phyloP scores from a whole-genome alignment of 2,329 filamentous ascomycete species.

The Neopestalotiopsis sp. region DNA sequence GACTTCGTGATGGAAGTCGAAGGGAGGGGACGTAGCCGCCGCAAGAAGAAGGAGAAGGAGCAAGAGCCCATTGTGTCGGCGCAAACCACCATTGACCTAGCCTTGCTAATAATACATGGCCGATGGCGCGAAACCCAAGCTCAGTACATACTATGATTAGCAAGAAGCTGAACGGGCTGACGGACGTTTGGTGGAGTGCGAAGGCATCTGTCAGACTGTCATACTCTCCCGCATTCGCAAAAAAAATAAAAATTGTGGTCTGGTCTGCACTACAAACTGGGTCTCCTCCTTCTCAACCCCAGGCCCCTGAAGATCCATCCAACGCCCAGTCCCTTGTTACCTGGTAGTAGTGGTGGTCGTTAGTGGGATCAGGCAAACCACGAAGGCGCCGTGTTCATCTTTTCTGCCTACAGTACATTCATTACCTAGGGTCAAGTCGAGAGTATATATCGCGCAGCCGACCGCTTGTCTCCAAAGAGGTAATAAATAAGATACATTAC shows the following conservation, averaged over 20 bases:
- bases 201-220: background rate
- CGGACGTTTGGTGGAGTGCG: background rate
- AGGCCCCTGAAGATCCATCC: background rate
- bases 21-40: background rate
- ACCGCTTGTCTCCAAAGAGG: background rate
- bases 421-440: background rate
- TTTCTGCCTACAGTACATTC: background rate
- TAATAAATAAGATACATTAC: background rate
- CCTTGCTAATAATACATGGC: background rate
- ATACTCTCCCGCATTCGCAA: background rate
- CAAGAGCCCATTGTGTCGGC: background rate
- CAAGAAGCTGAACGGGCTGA: slow-evolving; percentile 14
- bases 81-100: background rate
- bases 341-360: background rate
- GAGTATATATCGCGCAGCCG: background rate
- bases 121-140: slow-evolving; percentile 12
- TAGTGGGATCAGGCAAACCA: background rate
- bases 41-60: background rate
- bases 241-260: background rate
- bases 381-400: background rate
- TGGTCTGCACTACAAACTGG: background rate
- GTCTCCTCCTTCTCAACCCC: background rate
- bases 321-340: background rate
- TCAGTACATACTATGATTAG: background rate
- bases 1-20: background rate